Evolutionary conservation across 257 asterid species (phyloP).

Genomic region (Perilla frutescens): DNA sequence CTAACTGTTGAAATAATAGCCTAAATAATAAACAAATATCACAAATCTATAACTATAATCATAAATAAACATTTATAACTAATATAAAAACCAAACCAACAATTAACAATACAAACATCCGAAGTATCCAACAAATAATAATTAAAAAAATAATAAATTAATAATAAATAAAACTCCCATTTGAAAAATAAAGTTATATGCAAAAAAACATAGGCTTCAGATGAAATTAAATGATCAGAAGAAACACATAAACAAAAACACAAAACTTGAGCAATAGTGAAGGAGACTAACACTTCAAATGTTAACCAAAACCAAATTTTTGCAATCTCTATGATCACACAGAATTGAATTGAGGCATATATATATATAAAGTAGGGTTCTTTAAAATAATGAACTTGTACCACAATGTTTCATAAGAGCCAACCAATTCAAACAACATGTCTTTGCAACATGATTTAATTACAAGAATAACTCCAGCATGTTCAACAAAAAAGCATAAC

Average conservation of each 20-base stretch:
- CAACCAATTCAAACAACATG: slow-evolving; percentile 19
- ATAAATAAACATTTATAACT: too few species aligned
- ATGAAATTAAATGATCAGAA: neutral
- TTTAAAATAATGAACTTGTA: neutral
- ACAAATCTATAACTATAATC: too few species aligned
- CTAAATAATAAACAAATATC: too few species aligned
- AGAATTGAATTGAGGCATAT: neutral
- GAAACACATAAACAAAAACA: too few species aligned
- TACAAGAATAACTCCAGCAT: slow-evolving; percentile 10
- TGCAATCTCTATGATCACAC: neutral
- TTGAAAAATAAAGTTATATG: neutral
- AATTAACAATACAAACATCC: too few species aligned
- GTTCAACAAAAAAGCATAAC: neutral
- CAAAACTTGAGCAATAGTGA: too few species aligned
- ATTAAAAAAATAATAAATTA: too few species aligned
- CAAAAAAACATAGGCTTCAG: neutral
- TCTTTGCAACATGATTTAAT: neutral
- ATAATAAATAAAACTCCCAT: too few species aligned
- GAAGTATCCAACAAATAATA: too few species aligned
- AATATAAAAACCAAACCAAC: too few species aligned
- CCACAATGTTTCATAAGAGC: slow-evolving; percentile 10
- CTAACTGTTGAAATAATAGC: too few species aligned
- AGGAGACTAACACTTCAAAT: too few species aligned
- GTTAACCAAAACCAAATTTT: neutral
- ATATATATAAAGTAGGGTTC: neutral